Evolutionary conservation across 257 asterid genomes (phyloP).

Genomic region (Paraleonurus japonicus): DNA sequence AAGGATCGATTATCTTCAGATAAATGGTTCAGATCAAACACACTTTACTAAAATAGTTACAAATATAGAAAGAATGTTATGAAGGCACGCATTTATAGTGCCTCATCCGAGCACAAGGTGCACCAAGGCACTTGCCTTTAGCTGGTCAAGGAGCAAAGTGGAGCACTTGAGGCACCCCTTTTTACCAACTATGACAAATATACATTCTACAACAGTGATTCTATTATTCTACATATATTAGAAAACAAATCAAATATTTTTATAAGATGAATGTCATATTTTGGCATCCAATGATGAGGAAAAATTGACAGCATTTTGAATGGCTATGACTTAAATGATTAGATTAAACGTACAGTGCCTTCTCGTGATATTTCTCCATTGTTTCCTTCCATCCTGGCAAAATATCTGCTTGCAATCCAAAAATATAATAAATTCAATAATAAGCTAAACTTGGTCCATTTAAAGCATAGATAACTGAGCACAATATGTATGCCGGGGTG

Average conservation of each 20-base stretch:
- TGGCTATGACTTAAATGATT: slow-evolving; percentile 14
- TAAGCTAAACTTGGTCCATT: not conserved
- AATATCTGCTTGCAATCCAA: slow-evolving; percentile 41
- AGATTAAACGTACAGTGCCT: slow-evolving; percentile 67
- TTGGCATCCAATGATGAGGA: not conserved
- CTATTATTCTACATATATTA: not conserved
- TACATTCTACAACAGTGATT: not conserved
- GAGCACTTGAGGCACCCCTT: not conserved
- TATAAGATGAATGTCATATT: not conserved
- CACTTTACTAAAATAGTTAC: no score
- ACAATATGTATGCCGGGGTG: not conserved
- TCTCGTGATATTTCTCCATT: slow-evolving; percentile 78
- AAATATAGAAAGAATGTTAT: no score
- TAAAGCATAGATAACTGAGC: not conserved
- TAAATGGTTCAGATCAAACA: no score
- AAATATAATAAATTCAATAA: slow-evolving; percentile 3
- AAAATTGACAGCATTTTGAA: not conserved
- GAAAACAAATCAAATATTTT: not conserved
- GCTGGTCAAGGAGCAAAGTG: no score
- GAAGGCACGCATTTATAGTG: no score
- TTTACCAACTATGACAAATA: not conserved
- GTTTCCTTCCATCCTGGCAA: slow-evolving; percentile 84
- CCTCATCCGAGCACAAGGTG: no score
- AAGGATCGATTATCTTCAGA: no score
- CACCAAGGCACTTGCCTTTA: no score